Percentiles rank a stretch among this genome's conserved stretches.
phyloP scores from a whole-genome alignment of 2,329 filamentous ascomycete species.

The Thermoascus crustaceus region DNA sequence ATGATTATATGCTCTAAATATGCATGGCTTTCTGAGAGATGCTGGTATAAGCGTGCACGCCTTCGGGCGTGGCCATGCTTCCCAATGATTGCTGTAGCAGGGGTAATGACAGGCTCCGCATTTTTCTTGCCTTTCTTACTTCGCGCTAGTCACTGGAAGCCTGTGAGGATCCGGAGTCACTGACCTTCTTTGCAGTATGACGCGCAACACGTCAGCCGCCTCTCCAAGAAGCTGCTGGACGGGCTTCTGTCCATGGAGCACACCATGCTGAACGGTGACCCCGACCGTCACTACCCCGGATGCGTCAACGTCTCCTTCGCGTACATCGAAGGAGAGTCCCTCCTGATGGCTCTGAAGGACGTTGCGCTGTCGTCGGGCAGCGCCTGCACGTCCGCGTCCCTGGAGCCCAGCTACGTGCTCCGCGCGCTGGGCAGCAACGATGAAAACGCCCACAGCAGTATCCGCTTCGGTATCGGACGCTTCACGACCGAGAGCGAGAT shows the following conservation, averaged over 20 bases:
- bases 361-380: constrained; percentile 95
- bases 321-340: constrained; percentile 94
- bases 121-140: constrained; percentile 18
- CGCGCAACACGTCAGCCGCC: constrained; percentile 67
- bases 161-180: too few species aligned
- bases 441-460: constrained; percentile 95
- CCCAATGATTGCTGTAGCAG: constrained; percentile 60
- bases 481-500: constrained; percentile 95
- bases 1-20: constrained; percentile 81
- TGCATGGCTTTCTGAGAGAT: constrained; percentile 85
- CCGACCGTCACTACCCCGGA: constrained; percentile 77
- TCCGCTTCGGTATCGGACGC: constrained; percentile 91
- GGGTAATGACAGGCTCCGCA: constrained; percentile 50
- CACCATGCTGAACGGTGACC: constrained; percentile 81
- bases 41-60: constrained; percentile 44
- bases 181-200: constrained; percentile 63
- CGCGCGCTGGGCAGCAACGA: constrained; percentile 92
- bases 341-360: constrained; percentile 96
- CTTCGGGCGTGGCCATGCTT: constrained; percentile 27
- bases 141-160: too few species aligned
- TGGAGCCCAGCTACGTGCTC: constrained; percentile 94
- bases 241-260: constrained; percentile 86
- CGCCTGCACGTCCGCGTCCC: constrained; percentile 90
- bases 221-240: constrained; percentile 76
- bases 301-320: constrained; percentile 98